Conservation (phyloP, 306 rosid genomes). For the Herpetospermum pedunculosum region DNA sequence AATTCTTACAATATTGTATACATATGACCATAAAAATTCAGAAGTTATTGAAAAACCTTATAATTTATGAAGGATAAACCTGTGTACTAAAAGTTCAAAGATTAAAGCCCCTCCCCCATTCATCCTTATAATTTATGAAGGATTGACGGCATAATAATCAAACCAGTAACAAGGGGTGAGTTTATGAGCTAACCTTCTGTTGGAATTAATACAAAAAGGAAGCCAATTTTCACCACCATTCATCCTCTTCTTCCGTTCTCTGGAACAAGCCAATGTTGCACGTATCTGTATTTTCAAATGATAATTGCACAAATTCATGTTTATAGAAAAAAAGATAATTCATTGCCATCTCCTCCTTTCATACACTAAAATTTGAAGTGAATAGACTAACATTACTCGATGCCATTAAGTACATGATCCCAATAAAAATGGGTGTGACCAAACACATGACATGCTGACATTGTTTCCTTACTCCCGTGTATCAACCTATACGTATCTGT, state of each 20-base stretch:
- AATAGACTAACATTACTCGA: constrained; percentile 37
- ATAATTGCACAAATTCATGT: not conserved
- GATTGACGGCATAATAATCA: constrained; percentile 55
- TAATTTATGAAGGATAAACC: too few species aligned
- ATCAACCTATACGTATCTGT: constrained; percentile 68
- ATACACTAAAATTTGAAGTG: not conserved
- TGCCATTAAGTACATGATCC: constrained; percentile 65
- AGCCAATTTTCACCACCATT: constrained; percentile 85
- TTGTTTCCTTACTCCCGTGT: constrained; percentile 41
- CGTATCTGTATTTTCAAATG: constrained; percentile 34
- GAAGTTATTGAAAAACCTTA: too few species aligned
- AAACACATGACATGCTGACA: constrained; percentile 59
- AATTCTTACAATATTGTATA: constrained; percentile 65
- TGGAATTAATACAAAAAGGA: constrained; percentile 63
- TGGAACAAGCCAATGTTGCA: constrained; percentile 80
- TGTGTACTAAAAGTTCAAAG: too few species aligned
- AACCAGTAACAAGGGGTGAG: constrained; percentile 69
- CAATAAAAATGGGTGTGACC: constrained; percentile 85
- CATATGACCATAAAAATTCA: constrained; percentile 70
- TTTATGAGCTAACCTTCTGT: constrained; percentile 37
- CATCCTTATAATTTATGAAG: too few species aligned
- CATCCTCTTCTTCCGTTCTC: constrained; percentile 78
- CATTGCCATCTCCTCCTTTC: not conserved
- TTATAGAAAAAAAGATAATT: not conserved
- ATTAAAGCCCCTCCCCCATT: too few species aligned